phyloP scores from a whole-genome alignment of 768 basidiomycete species.

The Tremella yokohamensis region DNA sequence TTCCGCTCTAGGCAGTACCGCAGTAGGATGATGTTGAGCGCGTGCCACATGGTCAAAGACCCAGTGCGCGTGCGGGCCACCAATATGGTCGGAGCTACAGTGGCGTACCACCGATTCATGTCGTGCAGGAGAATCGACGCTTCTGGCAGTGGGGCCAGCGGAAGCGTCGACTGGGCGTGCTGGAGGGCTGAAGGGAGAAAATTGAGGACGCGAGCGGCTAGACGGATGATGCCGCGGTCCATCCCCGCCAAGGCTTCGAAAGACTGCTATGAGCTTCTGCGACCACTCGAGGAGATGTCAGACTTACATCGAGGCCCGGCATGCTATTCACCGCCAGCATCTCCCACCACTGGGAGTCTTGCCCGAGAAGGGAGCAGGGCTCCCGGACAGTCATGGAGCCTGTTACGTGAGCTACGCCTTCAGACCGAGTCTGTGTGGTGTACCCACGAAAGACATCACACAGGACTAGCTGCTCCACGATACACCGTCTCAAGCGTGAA shows the following conservation, averaged over 20 bases:
- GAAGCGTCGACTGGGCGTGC: too few relatives aligned
- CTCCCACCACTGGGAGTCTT: not conserved
- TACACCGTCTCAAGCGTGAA: not conserved
- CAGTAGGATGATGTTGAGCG: constrained; percentile 15
- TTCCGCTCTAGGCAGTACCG: constrained; percentile 5
- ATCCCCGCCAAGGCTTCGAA: too few relatives aligned
- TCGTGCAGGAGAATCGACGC: not conserved
- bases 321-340: too few relatives aligned
- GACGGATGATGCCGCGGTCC: too few relatives aligned
- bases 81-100: constrained; percentile 8
- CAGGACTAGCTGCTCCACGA: not conserved
- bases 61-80: constrained; percentile 3
- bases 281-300: too few relatives aligned
- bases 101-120: not conserved
- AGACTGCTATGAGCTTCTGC: too few relatives aligned
- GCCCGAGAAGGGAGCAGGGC: not conserved
- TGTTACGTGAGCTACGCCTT: not conserved
- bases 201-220: too few relatives aligned
- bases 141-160: too few relatives aligned
- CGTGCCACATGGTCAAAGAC: constrained; percentile 29
- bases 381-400: constrained; percentile 1
- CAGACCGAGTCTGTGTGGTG: too few relatives aligned
- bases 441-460: not conserved
- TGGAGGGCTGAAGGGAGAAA: too few relatives aligned
- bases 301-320: too few relatives aligned